Percentiles rank a stretch among this genome's conserved stretches.
These are phyloP conservation scores for Colletotrichum truncatum DNA, from an alignment of 2,329 filamentous ascomycete species.

Conservation along the genomic window DNA sequence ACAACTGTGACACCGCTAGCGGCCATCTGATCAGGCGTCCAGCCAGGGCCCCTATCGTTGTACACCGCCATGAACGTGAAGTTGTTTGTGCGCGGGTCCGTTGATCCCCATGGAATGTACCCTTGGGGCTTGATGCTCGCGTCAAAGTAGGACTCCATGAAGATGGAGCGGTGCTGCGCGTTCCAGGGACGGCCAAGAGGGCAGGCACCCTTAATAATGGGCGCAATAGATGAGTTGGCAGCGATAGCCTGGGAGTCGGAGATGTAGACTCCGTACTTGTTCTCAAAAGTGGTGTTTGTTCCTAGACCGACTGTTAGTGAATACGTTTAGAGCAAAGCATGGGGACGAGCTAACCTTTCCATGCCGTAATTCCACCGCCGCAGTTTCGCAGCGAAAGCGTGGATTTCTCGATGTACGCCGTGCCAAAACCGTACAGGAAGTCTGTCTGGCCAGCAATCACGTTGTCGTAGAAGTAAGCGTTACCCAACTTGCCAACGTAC, in stretches of 20 bases:
- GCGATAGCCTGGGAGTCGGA: conserved; percentile 61
- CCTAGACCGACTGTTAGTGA: conserved; percentile 32
- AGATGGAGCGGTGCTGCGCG: conserved; percentile 63
- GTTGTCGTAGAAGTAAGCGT: conserved; percentile 69
- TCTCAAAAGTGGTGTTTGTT: conserved; percentile 70
- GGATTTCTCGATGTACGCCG: conserved; percentile 66
- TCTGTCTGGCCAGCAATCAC: conserved; percentile 73
- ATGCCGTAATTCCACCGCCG: conserved; percentile 74
- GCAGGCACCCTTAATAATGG: conserved; percentile 52
- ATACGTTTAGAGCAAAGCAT: not conserved
- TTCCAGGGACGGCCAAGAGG: conserved; percentile 73
- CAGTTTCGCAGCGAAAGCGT: conserved; percentile 66
- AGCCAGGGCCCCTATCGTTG: conserved; percentile 60
- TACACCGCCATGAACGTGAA: conserved; percentile 67
- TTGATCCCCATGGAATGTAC: conserved; percentile 61
- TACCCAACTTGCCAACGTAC: conserved; percentile 48
- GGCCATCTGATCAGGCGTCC: conserved; percentile 56
- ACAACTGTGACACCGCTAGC: conserved; percentile 52
- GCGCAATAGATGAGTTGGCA: conserved; percentile 58
- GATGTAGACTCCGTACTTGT: conserved; percentile 75
- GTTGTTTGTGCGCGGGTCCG: conserved; percentile 49
- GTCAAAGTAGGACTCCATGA: conserved; percentile 64
- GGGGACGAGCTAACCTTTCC: conserved; percentile 59
- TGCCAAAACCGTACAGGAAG: conserved; percentile 76
- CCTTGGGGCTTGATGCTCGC: conserved; percentile 60